These are phyloP conservation scores for Gloeophyllum trabeum DNA, from an alignment of 768 basidiomycete genomes.

Conservation along the genomic window DNA sequence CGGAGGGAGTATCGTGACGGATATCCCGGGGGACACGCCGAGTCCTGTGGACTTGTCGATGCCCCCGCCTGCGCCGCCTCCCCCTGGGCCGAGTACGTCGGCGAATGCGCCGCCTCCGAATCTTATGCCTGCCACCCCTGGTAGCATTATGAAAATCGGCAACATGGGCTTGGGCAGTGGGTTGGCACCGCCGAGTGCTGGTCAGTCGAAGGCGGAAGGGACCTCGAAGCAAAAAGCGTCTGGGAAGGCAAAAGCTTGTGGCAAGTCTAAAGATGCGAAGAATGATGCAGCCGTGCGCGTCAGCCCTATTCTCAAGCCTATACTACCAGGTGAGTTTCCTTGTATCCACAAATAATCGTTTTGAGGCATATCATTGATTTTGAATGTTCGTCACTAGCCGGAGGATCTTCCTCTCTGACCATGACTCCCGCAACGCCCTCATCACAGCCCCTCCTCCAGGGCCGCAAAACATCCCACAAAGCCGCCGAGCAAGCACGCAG, in stretches of 20 bases:
- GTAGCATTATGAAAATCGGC: slow-evolving; percentile 86
- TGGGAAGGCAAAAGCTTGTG: slow-evolving; percentile 11
- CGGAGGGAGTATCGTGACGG: slow-evolving; percentile 24
- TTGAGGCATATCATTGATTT: slow-evolving; percentile 5
- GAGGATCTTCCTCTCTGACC: slow-evolving; percentile 18
- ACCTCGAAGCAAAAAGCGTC: slow-evolving; percentile 20
- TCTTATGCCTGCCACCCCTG: slow-evolving; percentile 77
- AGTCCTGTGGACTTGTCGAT: slow-evolving; percentile 84
- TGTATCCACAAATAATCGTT: neutral
- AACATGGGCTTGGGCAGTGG: slow-evolving; percentile 41
- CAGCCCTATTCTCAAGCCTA: slow-evolving; percentile 55
- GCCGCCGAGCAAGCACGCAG: slow-evolving; percentile 96
- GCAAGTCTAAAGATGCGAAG: slow-evolving; percentile 5
- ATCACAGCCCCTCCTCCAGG: slow-evolving; percentile 19
- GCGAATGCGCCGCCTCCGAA: slow-evolving; percentile 16
- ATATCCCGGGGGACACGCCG: slow-evolving; percentile 43
- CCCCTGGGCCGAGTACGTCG: no score
- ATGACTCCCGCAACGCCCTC: slow-evolving; percentile 12
- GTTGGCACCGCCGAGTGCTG: slow-evolving; percentile 24
- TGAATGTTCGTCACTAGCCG: slow-evolving; percentile 18
- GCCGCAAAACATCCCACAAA: slow-evolving; percentile 82
- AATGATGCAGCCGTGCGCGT: slow-evolving; percentile 15
- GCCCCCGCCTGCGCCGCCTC: slow-evolving; percentile 70
- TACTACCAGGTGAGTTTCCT: slow-evolving; percentile 49
- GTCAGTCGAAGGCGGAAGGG: slow-evolving; percentile 8